Evolutionary conservation across 345 rosid species (phyloP), one percentile per base, ranked within the genome.

Genomic region (Brassica cretica): DNA sequence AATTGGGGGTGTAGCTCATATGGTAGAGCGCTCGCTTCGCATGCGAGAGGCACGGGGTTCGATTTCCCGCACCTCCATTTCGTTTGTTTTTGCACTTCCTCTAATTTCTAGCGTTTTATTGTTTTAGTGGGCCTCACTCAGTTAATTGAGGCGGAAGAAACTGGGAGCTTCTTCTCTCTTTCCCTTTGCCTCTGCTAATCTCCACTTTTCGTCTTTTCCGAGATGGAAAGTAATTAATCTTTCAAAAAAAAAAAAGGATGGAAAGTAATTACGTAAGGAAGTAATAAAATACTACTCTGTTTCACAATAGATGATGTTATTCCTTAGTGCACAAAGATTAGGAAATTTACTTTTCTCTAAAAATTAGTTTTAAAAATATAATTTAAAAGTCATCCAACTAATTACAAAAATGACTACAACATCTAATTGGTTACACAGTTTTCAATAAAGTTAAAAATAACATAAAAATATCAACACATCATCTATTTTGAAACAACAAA

Each of bases 31-130:
- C 92, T 93, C 93, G 96, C 96, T 90, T 91, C 89, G 98, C 97
- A 93, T 95, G 98, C 96, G 96, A 95, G 96, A 93, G 97, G 98
- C 90, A 90, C 96, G 89, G 90, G 90, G 96, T 93, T 91, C 92
- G 97, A 93, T 90, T 91, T 94, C 93, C 93, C 87, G 95, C 96
- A 86, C 81, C 91, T 91, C 93, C 93, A 91, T 27, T 65, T 24
- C 0, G 0, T 24, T 2, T 2, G 8, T 5, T n/a, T 67, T 41
- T 29, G 25, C 16, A 39, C 25, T 19, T 66, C 41, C 14, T 4
- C 9, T 65, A 32, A n/a, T 63, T 33, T 29, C 35, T 41, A 8
- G 0, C 53, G 49, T 44, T 44, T 44, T 44, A 44, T 44, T 10
- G n/a, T 44, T 10, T 51, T 8, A 5, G 27, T 32, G 24, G 58